Evolutionary conservation across 768 basidiomycete genomes (phyloP).

Genomic region (Paxillus involutus): DNA sequence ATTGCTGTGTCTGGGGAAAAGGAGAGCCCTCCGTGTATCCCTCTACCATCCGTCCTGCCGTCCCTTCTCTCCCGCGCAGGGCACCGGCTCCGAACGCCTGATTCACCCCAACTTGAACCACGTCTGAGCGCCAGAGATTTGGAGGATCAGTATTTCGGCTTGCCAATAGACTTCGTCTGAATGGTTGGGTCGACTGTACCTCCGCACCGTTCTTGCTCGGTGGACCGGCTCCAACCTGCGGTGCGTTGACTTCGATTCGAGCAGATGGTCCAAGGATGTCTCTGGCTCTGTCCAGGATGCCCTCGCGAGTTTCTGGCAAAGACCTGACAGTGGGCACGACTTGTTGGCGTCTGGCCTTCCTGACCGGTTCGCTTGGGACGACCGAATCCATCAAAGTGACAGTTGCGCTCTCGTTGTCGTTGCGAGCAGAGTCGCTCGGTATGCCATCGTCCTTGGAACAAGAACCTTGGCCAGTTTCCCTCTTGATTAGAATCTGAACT

Average conservation of each 20-base stretch:
- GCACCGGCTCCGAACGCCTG: slow-evolving; percentile 43
- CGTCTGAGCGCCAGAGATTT: not conserved
- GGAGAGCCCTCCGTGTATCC: not conserved
- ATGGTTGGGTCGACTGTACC: slow-evolving; percentile 31
- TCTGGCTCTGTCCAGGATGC: slow-evolving; percentile 39
- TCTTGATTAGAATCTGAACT: slow-evolving; percentile 48
- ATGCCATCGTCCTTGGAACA: slow-evolving; percentile 5
- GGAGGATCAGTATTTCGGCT: slow-evolving; percentile 1
- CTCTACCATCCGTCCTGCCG: not conserved
- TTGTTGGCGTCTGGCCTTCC: slow-evolving; percentile 40
- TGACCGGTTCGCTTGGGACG: slow-evolving; percentile 47
- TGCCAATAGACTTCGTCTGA: slow-evolving; percentile 31
- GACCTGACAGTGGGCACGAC: slow-evolving; percentile 44
- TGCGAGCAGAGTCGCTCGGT: not conserved
- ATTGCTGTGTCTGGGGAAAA: not conserved
- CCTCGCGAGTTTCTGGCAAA: slow-evolving; percentile 45
- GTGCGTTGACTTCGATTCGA: not conserved
- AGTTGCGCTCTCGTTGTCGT: slow-evolving; percentile 24
- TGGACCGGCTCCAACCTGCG: slow-evolving; percentile 3
- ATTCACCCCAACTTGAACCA: not conserved
- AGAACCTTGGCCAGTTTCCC: slow-evolving; percentile 38
- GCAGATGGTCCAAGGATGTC: slow-evolving; percentile 29
- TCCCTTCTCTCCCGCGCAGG: slow-evolving; percentile 18
- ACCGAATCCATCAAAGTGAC: slow-evolving; percentile 54
- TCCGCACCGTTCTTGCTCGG: not conserved